These are phyloP conservation scores for Tolypocladium ophioglossoides DNA, from an alignment of 2,329 filamentous ascomycete species.

Conservation along the genomic window DNA sequence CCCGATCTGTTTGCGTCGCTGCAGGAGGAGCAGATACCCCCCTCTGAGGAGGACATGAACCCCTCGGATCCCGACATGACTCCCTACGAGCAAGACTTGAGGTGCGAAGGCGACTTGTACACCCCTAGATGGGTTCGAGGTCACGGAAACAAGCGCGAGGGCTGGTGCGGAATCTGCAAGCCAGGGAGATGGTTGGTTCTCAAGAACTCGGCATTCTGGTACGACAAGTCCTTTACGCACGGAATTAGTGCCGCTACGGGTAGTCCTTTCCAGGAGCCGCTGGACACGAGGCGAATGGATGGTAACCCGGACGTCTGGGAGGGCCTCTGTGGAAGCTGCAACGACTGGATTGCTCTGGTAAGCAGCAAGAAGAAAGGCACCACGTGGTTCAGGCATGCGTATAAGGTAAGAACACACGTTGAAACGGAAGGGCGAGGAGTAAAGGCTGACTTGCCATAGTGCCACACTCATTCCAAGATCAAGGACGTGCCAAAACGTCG, in stretches of 20 bases:
- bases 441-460: constrained; percentile 30
- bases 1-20: constrained; percentile 69
- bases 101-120: constrained; percentile 74
- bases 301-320: constrained; percentile 77
- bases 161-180: constrained; percentile 85
- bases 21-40: constrained; percentile 61
- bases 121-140: constrained; percentile 77
- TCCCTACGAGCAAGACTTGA: constrained; percentile 67
- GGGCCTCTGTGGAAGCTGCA: constrained; percentile 66
- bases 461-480: constrained; percentile 60
- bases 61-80: constrained; percentile 64
- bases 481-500: constrained; percentile 61
- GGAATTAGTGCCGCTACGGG: constrained; percentile 77
- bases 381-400: constrained; percentile 82
- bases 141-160: constrained; percentile 78
- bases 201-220: constrained; percentile 89
- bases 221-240: constrained; percentile 84
- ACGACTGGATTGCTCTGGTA: constrained; percentile 70
- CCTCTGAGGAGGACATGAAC: constrained; percentile 73
- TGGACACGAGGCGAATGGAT: constrained; percentile 65
- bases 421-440: neutral
- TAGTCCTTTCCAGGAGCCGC: constrained; percentile 65
- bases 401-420: constrained; percentile 50
- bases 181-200: constrained; percentile 76
- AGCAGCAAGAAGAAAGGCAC: constrained; percentile 90